Evolutionary conservation across 2,329 filamentous ascomycete genomes (phyloP).

Genomic region (Hansfordia pulvinata): DNA sequence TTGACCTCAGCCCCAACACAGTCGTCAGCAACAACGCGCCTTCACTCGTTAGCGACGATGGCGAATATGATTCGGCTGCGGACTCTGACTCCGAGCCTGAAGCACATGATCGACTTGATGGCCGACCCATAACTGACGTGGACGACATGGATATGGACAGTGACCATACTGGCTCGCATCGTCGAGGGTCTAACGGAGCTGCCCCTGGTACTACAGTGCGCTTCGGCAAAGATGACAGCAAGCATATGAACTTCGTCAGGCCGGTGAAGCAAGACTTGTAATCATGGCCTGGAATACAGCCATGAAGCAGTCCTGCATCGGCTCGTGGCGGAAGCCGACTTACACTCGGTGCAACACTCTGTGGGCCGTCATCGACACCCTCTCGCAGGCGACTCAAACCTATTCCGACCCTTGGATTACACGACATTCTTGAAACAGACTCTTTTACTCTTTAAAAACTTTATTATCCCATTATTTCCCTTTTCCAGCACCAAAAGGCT

Average conservation of each 20-base stretch:
- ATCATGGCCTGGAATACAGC: no score
- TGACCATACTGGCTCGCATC: slow-evolving; percentile 31
- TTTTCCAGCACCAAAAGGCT: no score
- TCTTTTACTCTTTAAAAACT: no score
- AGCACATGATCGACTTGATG: slow-evolving; percentile 39
- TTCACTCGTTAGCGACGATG: slow-evolving; percentile 68
- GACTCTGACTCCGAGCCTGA: slow-evolving; percentile 45
- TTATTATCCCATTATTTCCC: no score
- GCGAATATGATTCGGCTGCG: slow-evolving; percentile 61
- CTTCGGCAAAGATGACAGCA: slow-evolving; percentile 38
- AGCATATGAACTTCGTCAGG: slow-evolving; percentile 41
- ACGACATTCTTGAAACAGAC: no score
- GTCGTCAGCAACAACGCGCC: slow-evolving; percentile 63
- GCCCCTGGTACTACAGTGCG: slow-evolving; percentile 26
- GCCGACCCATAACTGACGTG: slow-evolving; percentile 46
- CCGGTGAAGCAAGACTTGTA: slow-evolving; percentile 31
- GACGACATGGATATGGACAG: slow-evolving; percentile 50
- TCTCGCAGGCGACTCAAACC: no score
- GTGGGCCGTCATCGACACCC: no score
- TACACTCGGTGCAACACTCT: no score
- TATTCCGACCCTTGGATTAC: no score
- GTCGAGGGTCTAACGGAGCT: slow-evolving; percentile 19
- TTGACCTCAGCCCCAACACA: slow-evolving; percentile 55
- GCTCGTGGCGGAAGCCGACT: no score
- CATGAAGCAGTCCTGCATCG: no score